Evolutionary conservation across 1,284 basidiomycete genomes (phyloP), one percentile per base, ranked within the genome.

Genomic region (Ceratobasidium theobromae): DNA sequence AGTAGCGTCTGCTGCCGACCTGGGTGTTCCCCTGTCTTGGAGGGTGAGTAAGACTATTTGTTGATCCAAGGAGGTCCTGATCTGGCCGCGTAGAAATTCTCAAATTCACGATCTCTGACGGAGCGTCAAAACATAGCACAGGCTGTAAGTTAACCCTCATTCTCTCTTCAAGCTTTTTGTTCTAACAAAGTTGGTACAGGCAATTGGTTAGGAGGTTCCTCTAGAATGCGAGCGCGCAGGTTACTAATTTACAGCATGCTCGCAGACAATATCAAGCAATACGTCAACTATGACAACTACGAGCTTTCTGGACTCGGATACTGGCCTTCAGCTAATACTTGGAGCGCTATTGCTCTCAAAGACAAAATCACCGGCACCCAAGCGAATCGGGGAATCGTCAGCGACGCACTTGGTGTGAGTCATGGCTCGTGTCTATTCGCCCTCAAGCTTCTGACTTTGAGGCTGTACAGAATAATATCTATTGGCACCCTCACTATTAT

Each of bases 241-340:
- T 5, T 28, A 25, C 11, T 30, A n/a, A 33, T 28, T 52, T 4
- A 52, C 14, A 21, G 27, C 25, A 62, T 32, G n/a, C 16, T 18
- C 33, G n/a, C 25, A 62, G 57, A 62, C n/a, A 62, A 62, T 46
- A 62, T 62, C 23, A 62, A 62, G 30, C 57, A 62, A 62, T 62
- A 62, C 16, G 57, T 62, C 21, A 46, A 62, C 35, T 45, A 45
- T 3, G 46, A 45, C 23, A 62, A 62, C 33, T 62, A 62, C 35
- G 57, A 62, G 18, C 46, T 62, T n/a, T 49, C 38, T 21, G 57
- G 57, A 14, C 57, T 82, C 38, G 75, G 79, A 46, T 82, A 76
- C 68, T 82, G 82, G 80, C 79, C 81, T 67, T 75, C 80, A n/a
- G 81, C 75, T 2, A 82, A 82, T 55, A 79, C 78, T 4, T 79